These are phyloP conservation scores for Lachancea thermotolerans DNA, from an alignment of 805 yeast genomes.

Conservation along the genomic window DNA sequence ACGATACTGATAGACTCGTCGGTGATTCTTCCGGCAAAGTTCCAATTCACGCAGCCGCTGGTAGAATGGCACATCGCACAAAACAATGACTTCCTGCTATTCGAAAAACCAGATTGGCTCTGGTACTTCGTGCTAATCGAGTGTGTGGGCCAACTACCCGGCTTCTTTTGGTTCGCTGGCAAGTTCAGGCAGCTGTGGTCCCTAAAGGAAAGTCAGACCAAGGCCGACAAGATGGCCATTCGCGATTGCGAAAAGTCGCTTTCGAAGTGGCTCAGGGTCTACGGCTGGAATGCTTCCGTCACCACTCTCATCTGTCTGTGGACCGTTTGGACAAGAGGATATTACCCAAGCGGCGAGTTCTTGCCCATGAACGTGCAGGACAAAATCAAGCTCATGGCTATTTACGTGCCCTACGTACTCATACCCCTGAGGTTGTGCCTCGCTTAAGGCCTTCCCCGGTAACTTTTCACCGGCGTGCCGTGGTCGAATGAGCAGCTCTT, in stretches of 20 bases:
- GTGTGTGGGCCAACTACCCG: conserved; percentile 69
- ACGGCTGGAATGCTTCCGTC: conserved; percentile 77
- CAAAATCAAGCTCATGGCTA: conserved; percentile 18
- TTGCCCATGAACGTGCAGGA: conserved; percentile 14
- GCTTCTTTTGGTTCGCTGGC: conserved; percentile 43
- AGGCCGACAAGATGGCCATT: conserved; percentile 9
- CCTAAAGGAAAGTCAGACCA: conserved; percentile 3
- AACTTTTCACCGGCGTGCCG: too few relatives aligned
- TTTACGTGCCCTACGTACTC: conserved; percentile 28
- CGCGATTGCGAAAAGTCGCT: conserved; percentile 8
- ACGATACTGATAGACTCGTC: conserved; percentile 71
- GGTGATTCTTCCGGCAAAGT: conserved; percentile 53
- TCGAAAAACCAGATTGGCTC: conserved; percentile 64
- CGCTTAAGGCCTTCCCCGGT: background rate
- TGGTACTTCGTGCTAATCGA: conserved; percentile 65
- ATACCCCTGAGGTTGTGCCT: conserved; percentile 25
- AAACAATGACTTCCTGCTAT: conserved; percentile 68
- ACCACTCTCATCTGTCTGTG: conserved; percentile 71
- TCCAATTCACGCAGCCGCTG: conserved; percentile 42
- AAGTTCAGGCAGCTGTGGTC: conserved; percentile 7
- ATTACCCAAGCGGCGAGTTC: conserved; percentile 15
- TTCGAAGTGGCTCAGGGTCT: conserved; percentile 41
- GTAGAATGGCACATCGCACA: conserved; percentile 51
- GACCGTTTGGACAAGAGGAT: conserved; percentile 35
- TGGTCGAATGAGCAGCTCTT: too few relatives aligned